Evolutionary conservation across 2,329 filamentous ascomycete species (phyloP).

Genomic region (Grosmannia huntii): DNA sequence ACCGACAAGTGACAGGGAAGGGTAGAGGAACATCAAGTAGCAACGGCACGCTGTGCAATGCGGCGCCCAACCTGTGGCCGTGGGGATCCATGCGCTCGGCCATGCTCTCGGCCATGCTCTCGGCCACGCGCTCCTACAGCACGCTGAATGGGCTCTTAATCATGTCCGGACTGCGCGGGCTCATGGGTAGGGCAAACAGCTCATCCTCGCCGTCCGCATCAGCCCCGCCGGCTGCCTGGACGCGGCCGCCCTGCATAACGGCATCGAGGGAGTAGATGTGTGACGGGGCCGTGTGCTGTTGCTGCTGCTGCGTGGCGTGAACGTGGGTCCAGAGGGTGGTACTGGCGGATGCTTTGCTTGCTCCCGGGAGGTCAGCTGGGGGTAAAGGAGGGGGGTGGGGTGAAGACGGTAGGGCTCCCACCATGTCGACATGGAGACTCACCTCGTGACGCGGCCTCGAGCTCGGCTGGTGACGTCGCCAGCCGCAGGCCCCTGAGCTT

Average conservation of each 20-base stretch:
- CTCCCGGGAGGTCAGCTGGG: conserved; percentile 22
- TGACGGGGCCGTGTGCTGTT: background rate
- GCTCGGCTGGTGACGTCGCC: conserved; percentile 56
- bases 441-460: conserved; percentile 42
- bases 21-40: background rate
- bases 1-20: background rate
- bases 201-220: conserved; percentile 56
- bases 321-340: background rate
- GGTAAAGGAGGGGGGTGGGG: conserved; percentile 1
- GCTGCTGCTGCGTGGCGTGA: background rate
- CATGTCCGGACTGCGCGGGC: conserved; percentile 76
- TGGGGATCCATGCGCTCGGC: too few species aligned
- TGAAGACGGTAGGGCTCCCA: background rate
- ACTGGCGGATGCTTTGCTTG: background rate
- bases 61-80: background rate
- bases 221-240: background rate
- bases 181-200: conserved; percentile 77
- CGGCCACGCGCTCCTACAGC: conserved; percentile 16
- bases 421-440: conserved; percentile 14
- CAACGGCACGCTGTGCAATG: background rate
- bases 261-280: conserved; percentile 23
- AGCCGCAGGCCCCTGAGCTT: conserved; percentile 70
- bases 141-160: conserved; percentile 67
- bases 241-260: conserved; percentile 21
- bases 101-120: background rate